Evolutionary conservation across 352 stramenopile genomes (phyloP).

Genomic region (Phytophthora niederhauseri): DNA sequence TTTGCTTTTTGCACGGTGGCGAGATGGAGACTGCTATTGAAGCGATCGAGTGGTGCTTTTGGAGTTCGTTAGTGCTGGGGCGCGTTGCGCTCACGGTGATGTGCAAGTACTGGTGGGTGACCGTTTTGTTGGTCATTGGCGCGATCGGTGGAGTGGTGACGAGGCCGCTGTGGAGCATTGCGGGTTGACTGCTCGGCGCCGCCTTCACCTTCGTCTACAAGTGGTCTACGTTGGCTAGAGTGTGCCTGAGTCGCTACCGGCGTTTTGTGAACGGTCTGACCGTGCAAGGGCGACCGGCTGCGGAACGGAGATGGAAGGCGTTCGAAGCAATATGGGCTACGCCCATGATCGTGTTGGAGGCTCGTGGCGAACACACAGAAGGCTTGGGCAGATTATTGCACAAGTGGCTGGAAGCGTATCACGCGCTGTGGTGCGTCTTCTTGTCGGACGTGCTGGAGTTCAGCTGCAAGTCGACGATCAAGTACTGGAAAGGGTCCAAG

Average conservation of each 20-base stretch:
- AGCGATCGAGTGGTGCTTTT: too few species aligned
- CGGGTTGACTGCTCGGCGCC: background rate
- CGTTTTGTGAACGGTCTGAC: background rate
- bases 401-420: background rate
- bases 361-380: background rate
- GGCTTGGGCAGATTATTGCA: background rate
- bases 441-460: background rate
- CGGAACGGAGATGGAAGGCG: background rate
- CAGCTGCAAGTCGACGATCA: too few species aligned
- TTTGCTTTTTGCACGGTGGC: too few species aligned
- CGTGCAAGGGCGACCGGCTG: background rate
- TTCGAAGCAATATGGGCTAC: background rate
- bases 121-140: background rate
- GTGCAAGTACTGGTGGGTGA: background rate
- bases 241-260: background rate
- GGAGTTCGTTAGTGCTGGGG: too few species aligned
- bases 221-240: background rate
- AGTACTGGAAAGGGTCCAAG: too few species aligned
- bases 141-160: background rate
- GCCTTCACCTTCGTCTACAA: too few species aligned
- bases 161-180: background rate
- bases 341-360: background rate
- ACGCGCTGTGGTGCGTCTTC: background rate
- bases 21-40: too few species aligned
- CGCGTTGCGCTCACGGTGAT: background rate